These are phyloP conservation scores for Penicillium desertorum DNA, from an alignment of 495 filamentous ascomycete species.

Conservation along the genomic window DNA sequence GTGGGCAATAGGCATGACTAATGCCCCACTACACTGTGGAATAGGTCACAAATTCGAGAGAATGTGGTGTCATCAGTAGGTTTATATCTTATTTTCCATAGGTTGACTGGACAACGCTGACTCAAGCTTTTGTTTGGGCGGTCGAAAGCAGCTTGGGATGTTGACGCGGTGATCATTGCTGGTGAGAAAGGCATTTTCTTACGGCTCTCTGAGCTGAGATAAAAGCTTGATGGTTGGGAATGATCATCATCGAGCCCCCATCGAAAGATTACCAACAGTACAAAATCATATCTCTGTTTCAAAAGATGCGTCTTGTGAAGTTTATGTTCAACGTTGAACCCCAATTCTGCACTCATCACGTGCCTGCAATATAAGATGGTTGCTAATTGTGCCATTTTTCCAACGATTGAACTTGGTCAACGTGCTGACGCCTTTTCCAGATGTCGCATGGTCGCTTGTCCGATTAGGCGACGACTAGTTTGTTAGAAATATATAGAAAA, in stretches of 20 bases:
- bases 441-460: not conserved
- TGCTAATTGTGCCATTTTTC: too few species aligned
- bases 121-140: not conserved
- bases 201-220: not conserved
- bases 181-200: not conserved
- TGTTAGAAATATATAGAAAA: not conserved
- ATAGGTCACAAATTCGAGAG: too few species aligned
- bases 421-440: too few species aligned
- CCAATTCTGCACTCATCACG: not conserved
- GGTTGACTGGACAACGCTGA: not conserved
- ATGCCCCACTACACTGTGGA: too few species aligned
- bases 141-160: not conserved
- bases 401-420: too few species aligned
- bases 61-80: too few species aligned
- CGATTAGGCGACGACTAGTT: not conserved
- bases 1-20: too few species aligned
- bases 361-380: not conserved
- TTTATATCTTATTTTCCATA: not conserved
- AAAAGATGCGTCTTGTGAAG: not conserved
- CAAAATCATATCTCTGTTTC: not conserved
- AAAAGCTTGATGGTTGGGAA: constrained; percentile 1
- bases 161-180: constrained; percentile 1
- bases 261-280: not conserved
- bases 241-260: not conserved
- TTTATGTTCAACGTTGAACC: constrained; percentile 4